Base-by-base conservation (phyloP, 345 rosid genomes). In the Barbarea vulgaris region DNA sequence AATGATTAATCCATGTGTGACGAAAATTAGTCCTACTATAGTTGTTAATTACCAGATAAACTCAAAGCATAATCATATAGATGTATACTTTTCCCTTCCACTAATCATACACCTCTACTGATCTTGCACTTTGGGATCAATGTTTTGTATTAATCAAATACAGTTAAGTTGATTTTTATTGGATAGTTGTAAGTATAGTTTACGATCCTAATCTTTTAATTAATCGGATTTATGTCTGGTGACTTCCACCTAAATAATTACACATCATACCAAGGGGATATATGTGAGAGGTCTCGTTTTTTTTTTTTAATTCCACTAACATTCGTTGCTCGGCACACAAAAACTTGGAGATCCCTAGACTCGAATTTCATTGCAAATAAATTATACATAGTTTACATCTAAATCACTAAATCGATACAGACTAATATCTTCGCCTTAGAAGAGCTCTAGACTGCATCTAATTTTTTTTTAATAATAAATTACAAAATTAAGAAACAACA, bases 371-470 rank as follows among this genome's bases (percentile, higher is more conserved):
- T 78, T 66, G 73, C 39, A 58, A 30, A 71, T 25, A 7, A 48
- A 50, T 24, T 24, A 41, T 36, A 63, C 37, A 37, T 77, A 65
- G 51, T 57, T 51, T 30, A 31, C 55, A 56, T 54, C 65, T 55
- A 54, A 37, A 37, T 39, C 28, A 31, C 46, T 55, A 27, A 58
- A n/a, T 6, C 50, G 56, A 39, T 51, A 78, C 57, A 24, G 15
- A 66, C 77, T 65, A 72, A 50, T 51, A 15, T 58, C 73, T 11
- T 59, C 27, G 24, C 24, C 21, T 57, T 59, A 59, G 6, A 66
- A 72, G 58, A 78, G 80, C 22, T 77, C 27, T 47, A 47, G 55
- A 73, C 81, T 57, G 77, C 63, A 74, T 59, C 62, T 27, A 47
- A n/a, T 37, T 9, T 12, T 22, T 18, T 24, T 61, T 25, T 1